phyloP scores from a whole-genome alignment of 2,329 filamentous ascomycete species.

The Lasiodiplodia hormozganensis region DNA sequence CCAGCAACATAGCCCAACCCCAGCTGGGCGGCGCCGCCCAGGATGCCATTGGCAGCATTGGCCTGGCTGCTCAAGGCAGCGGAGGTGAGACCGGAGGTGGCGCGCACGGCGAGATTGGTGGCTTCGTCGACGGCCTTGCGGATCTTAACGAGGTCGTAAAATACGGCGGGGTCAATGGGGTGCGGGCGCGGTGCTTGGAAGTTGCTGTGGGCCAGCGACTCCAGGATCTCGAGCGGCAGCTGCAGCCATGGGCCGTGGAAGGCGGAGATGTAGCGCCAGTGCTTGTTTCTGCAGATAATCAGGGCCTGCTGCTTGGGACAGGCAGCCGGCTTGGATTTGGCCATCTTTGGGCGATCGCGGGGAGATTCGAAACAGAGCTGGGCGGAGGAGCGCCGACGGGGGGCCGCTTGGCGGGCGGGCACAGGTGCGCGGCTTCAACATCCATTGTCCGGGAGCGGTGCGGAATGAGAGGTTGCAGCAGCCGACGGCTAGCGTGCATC shows the following conservation, averaged over 20 bases:
- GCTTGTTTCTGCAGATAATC: conserved; percentile 57
- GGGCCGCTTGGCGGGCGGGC: background rate
- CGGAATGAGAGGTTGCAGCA: conserved; percentile 8
- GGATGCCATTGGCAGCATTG: conserved; percentile 59
- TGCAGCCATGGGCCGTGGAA: conserved; percentile 87
- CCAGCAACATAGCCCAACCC: conserved; percentile 64
- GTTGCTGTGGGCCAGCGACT: conserved; percentile 79
- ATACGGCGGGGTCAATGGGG: conserved; percentile 78
- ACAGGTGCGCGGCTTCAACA: background rate
- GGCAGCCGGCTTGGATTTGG: conserved; percentile 3
- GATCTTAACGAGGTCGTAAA: conserved; percentile 86
- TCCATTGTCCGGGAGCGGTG: background rate
- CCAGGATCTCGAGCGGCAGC: conserved; percentile 78
- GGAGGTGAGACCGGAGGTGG: conserved; percentile 74
- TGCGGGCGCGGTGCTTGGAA: conserved; percentile 77
- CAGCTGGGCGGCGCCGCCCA: conserved; percentile 59
- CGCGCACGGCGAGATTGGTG: conserved; percentile 77
- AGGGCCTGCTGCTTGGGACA: conserved; percentile 33
- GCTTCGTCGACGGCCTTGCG: conserved; percentile 81
- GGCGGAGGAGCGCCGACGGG: conserved; percentile 10
- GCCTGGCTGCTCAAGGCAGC: conserved; percentile 65
- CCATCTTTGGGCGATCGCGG: conserved; percentile 19
- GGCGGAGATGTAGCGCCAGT: conserved; percentile 84
- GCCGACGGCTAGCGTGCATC: background rate
- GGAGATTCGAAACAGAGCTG: conserved; percentile 2